Evolutionary conservation across 83 land plant species (phyloP).

Genomic region (Picea abies): DNA sequence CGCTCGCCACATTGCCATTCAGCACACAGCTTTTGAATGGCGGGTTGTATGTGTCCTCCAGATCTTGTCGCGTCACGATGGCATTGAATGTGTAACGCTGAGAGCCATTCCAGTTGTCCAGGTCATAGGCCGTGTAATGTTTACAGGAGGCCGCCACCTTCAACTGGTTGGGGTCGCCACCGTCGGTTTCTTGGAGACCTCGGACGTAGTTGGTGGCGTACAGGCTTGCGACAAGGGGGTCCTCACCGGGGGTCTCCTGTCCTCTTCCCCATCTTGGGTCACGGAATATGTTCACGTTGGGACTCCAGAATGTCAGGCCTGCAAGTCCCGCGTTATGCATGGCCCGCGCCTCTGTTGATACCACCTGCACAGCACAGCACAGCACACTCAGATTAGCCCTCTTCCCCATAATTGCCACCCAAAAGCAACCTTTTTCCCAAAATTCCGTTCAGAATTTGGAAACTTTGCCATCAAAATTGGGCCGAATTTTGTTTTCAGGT

Average conservation of each 20-base stretch:
- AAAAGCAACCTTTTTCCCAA: too few species aligned
- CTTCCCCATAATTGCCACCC: too few species aligned
- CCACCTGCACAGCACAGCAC: conserved; percentile 54
- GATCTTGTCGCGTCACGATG: conserved; percentile 67
- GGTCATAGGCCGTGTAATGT: conserved; percentile 85
- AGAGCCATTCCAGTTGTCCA: conserved; percentile 67
- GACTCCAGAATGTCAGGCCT: conserved; percentile 87
- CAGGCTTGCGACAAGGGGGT: conserved; percentile 32
- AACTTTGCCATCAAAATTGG: too few species aligned
- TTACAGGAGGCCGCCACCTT: conserved; percentile 88
- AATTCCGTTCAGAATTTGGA: too few species aligned
- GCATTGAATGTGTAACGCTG: background rate
- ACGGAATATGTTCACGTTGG: conserved; percentile 79
- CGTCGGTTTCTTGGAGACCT: conserved; percentile 35
- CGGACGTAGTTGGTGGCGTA: conserved; percentile 34
- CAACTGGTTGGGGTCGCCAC: conserved; percentile 21
- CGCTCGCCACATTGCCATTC: conserved; percentile 79
- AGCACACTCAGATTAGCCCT: too few species aligned
- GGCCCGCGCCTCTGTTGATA: conserved; percentile 85
- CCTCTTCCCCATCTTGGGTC: conserved; percentile 94
- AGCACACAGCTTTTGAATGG: conserved; percentile 83
- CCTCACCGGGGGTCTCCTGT: conserved; percentile 62
- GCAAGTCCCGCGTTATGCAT: conserved; percentile 81
- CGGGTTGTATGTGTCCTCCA: conserved; percentile 84
- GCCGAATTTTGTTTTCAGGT: too few species aligned